Evolutionary conservation across 2,329 filamentous ascomycete species (phyloP).

Genomic region (Scedosporium aurantiacum): DNA sequence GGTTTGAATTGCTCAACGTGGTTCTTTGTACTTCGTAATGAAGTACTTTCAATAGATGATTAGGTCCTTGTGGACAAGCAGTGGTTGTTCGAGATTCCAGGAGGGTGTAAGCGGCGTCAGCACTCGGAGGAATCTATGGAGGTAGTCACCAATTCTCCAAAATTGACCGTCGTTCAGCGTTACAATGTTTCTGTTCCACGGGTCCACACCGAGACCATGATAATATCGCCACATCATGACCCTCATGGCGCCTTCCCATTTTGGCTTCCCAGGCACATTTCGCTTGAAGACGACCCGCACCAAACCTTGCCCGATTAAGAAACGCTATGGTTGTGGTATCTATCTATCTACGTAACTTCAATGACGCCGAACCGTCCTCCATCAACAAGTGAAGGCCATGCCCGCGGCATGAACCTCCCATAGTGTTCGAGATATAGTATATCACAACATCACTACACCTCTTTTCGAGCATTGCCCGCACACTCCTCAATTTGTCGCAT

Average conservation of each 20-base stretch:
- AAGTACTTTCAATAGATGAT: too few species aligned
- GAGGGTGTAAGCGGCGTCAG: too few species aligned
- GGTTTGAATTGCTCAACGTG: neutral
- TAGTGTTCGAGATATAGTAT: neutral
- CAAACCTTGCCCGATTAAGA: neutral
- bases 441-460: neutral
- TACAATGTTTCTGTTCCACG: too few species aligned
- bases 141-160: too few species aligned
- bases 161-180: too few species aligned
- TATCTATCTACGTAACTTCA: too few species aligned
- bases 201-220: too few species aligned
- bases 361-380: neutral
- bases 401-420: neutral
- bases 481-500: neutral
- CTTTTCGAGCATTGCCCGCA: neutral
- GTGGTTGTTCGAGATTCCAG: too few species aligned
- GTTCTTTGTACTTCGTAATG: too few species aligned
- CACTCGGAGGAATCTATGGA: too few species aligned
- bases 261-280: neutral
- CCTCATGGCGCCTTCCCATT: neutral
- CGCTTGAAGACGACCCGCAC: neutral
- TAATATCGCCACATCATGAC: neutral
- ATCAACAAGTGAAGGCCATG: neutral
- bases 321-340: neutral
- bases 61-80: too few species aligned